Conservation (phyloP, 352 stramenopile genomes). For the Pythium rhizo-oryzae region DNA sequence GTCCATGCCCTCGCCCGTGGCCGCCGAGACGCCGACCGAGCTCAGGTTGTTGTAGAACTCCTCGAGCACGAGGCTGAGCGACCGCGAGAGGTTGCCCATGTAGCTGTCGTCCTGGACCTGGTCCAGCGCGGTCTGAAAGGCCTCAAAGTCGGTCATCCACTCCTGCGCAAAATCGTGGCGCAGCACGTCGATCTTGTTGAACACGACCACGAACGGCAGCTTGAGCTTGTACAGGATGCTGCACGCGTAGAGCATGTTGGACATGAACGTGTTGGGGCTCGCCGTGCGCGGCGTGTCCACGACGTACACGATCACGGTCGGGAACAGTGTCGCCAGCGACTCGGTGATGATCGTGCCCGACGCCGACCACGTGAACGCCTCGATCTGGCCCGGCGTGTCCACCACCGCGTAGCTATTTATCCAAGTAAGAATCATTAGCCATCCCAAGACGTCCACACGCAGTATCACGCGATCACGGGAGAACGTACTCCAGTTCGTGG, state of each 20-base stretch:
- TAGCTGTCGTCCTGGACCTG: slow-evolving; percentile 90
- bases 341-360: slow-evolving; percentile 98
- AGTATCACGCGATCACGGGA: not conserved
- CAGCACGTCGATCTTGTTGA: slow-evolving; percentile 99
- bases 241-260: slow-evolving; percentile 99
- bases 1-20: slow-evolving; percentile 95
- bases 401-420: slow-evolving; percentile 93
- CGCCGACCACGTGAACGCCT: slow-evolving; percentile 99
- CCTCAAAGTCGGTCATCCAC: slow-evolving; percentile 99
- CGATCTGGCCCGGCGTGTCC: slow-evolving; percentile 99
- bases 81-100: slow-evolving; percentile 92
- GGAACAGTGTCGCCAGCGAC: slow-evolving; percentile 96
- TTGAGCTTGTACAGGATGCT: slow-evolving; percentile 98
- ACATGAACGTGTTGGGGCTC: slow-evolving; percentile 99
- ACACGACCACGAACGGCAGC: slow-evolving; percentile 96
- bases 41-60: slow-evolving; percentile 95
- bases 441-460: not conserved
- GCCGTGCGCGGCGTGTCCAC: slow-evolving; percentile 97
- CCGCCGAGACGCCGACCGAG: slow-evolving; percentile 94
- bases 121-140: slow-evolving; percentile 97
- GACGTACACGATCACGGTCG: slow-evolving; percentile 98
- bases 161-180: slow-evolving; percentile 94
- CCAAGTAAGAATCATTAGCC: not conserved
- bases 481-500: slow-evolving; percentile 77
- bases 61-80: slow-evolving; percentile 86